Base-by-base conservation (phyloP, 1,139 yeast genomes). In the Saccharomyces hybrid region DNA sequence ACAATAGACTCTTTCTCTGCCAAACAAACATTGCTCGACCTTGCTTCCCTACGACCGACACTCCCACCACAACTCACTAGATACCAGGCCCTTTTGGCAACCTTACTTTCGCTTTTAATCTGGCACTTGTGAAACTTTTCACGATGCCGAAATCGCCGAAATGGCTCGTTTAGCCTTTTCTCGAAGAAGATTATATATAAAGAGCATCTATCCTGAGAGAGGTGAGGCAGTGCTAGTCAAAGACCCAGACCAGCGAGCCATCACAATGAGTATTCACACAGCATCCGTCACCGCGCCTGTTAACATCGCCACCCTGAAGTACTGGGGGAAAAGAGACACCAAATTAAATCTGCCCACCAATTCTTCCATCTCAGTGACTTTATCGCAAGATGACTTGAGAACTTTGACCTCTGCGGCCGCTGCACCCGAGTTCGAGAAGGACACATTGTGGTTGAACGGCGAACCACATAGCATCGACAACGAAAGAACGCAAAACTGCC, bases 291-390 rank as follows among this genome's bases (percentile, higher is more conserved):
- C 98, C 44, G 99, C 99, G 2, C 99, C 99, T 14, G 99, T 93
- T 55, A 93, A 93, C 71, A 93, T 93, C 71, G 99, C 99, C 46
- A 91, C 98, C 50, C 79, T 93, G 62, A 93, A 93, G 74, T 95
- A 93, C 75, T 93, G 99, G 99, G 99, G 99, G 52, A 93, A 93
- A 73, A 81, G 99, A 68, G 97, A 93, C 71, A 84, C 84, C 58
- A 75, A 78, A 52, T 80, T 93, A 67, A 93, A 93, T 69, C 77
- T 93, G 56, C 99, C 99, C 51, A 93, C 99, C 56, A 93, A 93
- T 74, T 86, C 95, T 9, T 90, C 97, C 29, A 89, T 93, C 63
- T 89, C 97, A 19, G 96, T 95, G 51, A 93, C 99, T 8, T 77
- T 93, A 58, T 82, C 95, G 4, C 98, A 91, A 73, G 82, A 85